Evolutionary conservation across 2,329 filamentous ascomycete genomes (phyloP), one percentile per base, ranked within the genome.

Genomic region (Pseudophaeomoniella oleicola): DNA sequence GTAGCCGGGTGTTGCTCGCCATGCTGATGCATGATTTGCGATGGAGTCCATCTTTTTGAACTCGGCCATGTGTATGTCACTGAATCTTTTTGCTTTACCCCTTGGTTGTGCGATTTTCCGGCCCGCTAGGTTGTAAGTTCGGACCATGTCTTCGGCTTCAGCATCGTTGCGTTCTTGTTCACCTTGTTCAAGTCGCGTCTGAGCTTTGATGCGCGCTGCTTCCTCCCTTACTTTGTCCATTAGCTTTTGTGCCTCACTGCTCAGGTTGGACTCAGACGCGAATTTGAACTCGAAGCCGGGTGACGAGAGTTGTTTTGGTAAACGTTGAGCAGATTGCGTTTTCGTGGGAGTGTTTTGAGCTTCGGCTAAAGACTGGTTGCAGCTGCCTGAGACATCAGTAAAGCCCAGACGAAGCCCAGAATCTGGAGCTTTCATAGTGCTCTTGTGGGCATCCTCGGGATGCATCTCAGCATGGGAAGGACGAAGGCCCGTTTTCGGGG

Each of bases 11-110:
- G 61, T 36, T 57, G 58, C 52, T 63, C 74, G 46, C 62, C 68
- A 90, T 12, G 79, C 73, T 9, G 87, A 93, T 5, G 85, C 69
- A 54, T 94, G 87, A 43, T 78, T 78, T 31, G 76, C 83, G 51
- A 96, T 94, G 2, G 87, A 94, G 54, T 94, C 86, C 88, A 96
- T 94, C 66, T 93, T 96, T 60, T 84, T 84, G 63, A 96, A 94
- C 51, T 88, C 74, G 35, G 78, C 76, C 72, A 83, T 81, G 55
- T 96, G 88, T 27, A 74, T 77, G 43, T 85, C 79, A 53, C 84
- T 94, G 60, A 79, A 96, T 32, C 88, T 78, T 34, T 77, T 66
- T 35, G 75, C 71, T 54, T 79, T 87, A 46, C 83, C 78, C 60
- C 79, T 92, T 10, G 87, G 75, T 46, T 75, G 75, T 4, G 81